Evolutionary conservation across 140 eudicot species (phyloP).

Genomic region (Senecio squalidus): DNA sequence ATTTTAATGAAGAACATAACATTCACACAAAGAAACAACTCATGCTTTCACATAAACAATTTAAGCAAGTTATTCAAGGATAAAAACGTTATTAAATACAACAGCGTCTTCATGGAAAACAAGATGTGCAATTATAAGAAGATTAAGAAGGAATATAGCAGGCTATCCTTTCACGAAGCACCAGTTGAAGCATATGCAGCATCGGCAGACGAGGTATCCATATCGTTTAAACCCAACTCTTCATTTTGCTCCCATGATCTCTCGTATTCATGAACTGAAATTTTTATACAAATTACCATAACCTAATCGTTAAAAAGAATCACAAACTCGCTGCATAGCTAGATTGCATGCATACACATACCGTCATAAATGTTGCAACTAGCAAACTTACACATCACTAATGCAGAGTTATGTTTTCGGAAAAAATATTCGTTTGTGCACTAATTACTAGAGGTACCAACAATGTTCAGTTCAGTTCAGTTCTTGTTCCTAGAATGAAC

Average conservation of each 20-base stretch:
- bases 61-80: too few species aligned
- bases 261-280: constrained; percentile 71
- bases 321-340: background rate
- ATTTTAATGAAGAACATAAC: too few species aligned
- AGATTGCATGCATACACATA: background rate
- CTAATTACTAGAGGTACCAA: background rate
- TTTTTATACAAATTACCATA: constrained; percentile 6
- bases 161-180: constrained; percentile 20
- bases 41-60: too few species aligned
- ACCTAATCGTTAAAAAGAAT: background rate
- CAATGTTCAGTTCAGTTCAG: background rate
- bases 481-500: background rate
- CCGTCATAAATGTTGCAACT: too few species aligned
- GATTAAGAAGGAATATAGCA: background rate
- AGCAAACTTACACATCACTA: background rate
- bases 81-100: too few species aligned
- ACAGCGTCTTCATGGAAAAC: too few species aligned
- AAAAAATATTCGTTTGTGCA: background rate
- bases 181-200: constrained; percentile 55
- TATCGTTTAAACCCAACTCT: constrained; percentile 87
- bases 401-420: background rate
- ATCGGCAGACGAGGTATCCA: constrained; percentile 93
- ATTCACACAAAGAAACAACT: too few species aligned
- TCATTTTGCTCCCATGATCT: constrained; percentile 96
- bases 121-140: too few species aligned